Percentiles rank a stretch among this genome's conserved stretches.
These are phyloP conservation scores for Aspergillus fischeri DNA, from an alignment of 2,329 filamentous ascomycete species.

Conservation along the genomic window DNA sequence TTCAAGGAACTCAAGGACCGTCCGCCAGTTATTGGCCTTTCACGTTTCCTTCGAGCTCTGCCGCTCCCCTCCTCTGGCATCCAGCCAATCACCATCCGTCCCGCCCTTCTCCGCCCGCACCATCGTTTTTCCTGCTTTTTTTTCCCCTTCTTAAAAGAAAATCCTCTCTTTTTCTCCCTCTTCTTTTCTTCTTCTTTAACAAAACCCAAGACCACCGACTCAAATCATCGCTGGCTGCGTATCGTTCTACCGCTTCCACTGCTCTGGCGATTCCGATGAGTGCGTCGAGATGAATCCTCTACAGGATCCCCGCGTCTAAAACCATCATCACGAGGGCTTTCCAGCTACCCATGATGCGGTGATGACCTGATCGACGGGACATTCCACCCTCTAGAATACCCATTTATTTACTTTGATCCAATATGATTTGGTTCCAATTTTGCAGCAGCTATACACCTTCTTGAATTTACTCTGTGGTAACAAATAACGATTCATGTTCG, in stretches of 20 bases:
- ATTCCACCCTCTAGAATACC: constrained; percentile 18
- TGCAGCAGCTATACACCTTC: not conserved
- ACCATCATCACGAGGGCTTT: constrained; percentile 68
- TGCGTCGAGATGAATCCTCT: constrained; percentile 61
- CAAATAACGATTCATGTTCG: not conserved
- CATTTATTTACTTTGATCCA: constrained; percentile 1
- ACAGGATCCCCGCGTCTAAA: constrained; percentile 64
- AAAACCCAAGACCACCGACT: constrained; percentile 64
- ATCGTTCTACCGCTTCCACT: constrained; percentile 43
- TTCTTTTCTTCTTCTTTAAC: constrained; percentile 37
- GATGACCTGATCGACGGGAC: constrained; percentile 46
- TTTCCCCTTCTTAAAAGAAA: constrained; percentile 13
- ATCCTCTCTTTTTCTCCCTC: constrained; percentile 13
- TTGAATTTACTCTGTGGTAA: not conserved
- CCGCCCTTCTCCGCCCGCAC: constrained; percentile 24
- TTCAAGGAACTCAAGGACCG: not conserved
- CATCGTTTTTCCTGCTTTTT: constrained; percentile 29
- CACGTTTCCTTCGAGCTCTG: constrained; percentile 6
- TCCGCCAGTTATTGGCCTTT: not conserved
- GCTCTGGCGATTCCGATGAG: constrained; percentile 67
- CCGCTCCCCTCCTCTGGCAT: not conserved
- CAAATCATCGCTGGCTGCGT: constrained; percentile 67
- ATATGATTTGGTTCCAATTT: not conserved
- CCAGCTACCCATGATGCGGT: constrained; percentile 40
- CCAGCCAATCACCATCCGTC: constrained; percentile 25